phyloP scores from a whole-genome alignment of 2,329 filamentous ascomycete species.

The Xylaria sp. region DNA sequence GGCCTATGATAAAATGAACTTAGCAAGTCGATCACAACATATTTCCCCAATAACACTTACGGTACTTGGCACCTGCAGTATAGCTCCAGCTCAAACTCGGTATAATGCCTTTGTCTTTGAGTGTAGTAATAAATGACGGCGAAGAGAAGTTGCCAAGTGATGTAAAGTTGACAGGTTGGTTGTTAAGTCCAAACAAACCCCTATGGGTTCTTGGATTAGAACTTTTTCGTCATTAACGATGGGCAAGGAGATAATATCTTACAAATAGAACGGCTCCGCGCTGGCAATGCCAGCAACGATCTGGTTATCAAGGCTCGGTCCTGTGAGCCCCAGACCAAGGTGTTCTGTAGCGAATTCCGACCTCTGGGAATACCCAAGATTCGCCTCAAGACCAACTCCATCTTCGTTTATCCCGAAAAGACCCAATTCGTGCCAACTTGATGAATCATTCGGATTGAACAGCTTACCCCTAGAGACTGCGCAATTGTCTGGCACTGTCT shows the following conservation, averaged over 20 bases:
- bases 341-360: constrained; percentile 46
- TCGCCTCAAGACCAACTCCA: constrained; percentile 52
- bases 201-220: constrained; percentile 40
- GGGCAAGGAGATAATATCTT: constrained; percentile 29
- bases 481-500: constrained; percentile 49
- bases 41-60: constrained; percentile 39
- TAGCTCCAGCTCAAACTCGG: constrained; percentile 56
- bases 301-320: constrained; percentile 48
- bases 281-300: constrained; percentile 49
- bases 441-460: constrained; percentile 50
- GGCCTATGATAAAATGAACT: constrained; percentile 38
- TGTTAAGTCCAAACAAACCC: constrained; percentile 53
- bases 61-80: constrained; percentile 54
- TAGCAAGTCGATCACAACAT: not conserved
- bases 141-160: constrained; percentile 50
- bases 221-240: not conserved
- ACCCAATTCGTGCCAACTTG: constrained; percentile 50
- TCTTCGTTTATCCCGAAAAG: constrained; percentile 50
- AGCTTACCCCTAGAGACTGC: constrained; percentile 50
- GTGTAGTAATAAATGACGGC: constrained; percentile 50
- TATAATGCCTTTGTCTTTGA: constrained; percentile 51
- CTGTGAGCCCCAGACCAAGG: constrained; percentile 47
- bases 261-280: constrained; percentile 52
- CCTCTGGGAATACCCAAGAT: constrained; percentile 49
- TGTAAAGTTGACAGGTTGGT: constrained; percentile 52